Evolutionary conservation across 768 basidiomycete species (phyloP), one percentile per base, ranked within the genome.

Genomic region (Tulasnella sp.): DNA sequence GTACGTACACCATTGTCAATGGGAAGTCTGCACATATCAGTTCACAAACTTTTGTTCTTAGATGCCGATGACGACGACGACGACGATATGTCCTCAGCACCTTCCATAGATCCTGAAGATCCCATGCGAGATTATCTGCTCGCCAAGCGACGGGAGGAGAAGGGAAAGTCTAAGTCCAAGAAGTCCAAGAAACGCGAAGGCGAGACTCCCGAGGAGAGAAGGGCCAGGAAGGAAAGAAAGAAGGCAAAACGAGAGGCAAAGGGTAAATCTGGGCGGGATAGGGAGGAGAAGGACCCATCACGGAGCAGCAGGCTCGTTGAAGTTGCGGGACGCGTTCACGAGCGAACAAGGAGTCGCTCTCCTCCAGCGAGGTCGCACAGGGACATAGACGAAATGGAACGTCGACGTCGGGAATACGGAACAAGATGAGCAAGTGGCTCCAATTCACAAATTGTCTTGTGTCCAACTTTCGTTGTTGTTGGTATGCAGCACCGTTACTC

Each of bases 81-180:
- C 1, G 78, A 70, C n/a, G 34, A 2, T 82, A 85, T 86, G 32
- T 84, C 84, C 3, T 84, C 85, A 1, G 83, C 74, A 15, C 78
- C 79, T 2, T 78, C 83, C 8, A 86, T 96, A 59, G 94, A 98
- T 70, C 89, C 88, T 1, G 95, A 98, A 69, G 96, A 99, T 72
- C 96, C 96, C 0, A 98, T 99, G 96, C 82, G 85, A 27, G 94
- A 93, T 63, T 98, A 89, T 69, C 76, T 99, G 32, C 73, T 93
- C 41, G 78, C 82, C 0, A 80, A 94, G 69, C 78, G 80, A 66
- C 80, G 74, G 65, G 87, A 90, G 68, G 80, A 81, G 67, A 86
- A 84, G 64, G 81, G 41, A 15, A 65, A 66, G 53, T 53, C 77
- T 2, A 71, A 76, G 58, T 59, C 77, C 3, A 71, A 76, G 60